A percentile compares a stretch with the other conserved stretches of the same genome.
These are phyloP conservation scores for Ambrosiella cleistominuta DNA, from an alignment of 2,329 filamentous ascomycete genomes.

Conservation along the genomic window DNA sequence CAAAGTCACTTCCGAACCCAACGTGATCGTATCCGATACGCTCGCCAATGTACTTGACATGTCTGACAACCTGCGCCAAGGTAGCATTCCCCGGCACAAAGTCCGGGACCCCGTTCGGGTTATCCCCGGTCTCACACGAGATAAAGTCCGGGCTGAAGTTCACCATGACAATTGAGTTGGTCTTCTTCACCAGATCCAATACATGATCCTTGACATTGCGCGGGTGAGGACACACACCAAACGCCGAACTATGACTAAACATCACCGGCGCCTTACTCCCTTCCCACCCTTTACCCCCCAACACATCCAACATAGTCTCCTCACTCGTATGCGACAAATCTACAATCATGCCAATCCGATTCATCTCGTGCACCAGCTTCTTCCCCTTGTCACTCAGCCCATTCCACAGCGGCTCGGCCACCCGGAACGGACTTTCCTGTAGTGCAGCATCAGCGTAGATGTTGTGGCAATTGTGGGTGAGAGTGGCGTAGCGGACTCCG, in stretches of 20 bases:
- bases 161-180: conserved; percentile 70
- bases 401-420: conserved; percentile 42
- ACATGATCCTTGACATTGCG: conserved; percentile 81
- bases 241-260: conserved; percentile 74
- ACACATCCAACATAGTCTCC: conserved; percentile 72
- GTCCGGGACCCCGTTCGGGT: conserved; percentile 47
- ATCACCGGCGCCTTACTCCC: conserved; percentile 70
- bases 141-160: conserved; percentile 77
- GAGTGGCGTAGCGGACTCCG: conserved; percentile 71
- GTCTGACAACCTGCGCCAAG: conserved; percentile 57
- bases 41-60: conserved; percentile 68
- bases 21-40: conserved; percentile 77
- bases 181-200: conserved; percentile 55
- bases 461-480: conserved; percentile 92
- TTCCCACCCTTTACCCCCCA: conserved; percentile 45
- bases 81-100: conserved; percentile 52
- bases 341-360: conserved; percentile 83
- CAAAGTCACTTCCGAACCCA: conserved; percentile 78
- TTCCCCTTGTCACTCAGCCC: conserved; percentile 59
- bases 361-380: conserved; percentile 69
- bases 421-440: conserved; percentile 31
- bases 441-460: conserved; percentile 72
- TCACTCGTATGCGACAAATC: conserved; percentile 62
- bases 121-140: conserved; percentile 46
- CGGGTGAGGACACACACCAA: conserved; percentile 67